Evolutionary conservation across 1,284 basidiomycete species (phyloP), one percentile per base, ranked within the genome.

Genomic region (Pseudozyma sp.): DNA sequence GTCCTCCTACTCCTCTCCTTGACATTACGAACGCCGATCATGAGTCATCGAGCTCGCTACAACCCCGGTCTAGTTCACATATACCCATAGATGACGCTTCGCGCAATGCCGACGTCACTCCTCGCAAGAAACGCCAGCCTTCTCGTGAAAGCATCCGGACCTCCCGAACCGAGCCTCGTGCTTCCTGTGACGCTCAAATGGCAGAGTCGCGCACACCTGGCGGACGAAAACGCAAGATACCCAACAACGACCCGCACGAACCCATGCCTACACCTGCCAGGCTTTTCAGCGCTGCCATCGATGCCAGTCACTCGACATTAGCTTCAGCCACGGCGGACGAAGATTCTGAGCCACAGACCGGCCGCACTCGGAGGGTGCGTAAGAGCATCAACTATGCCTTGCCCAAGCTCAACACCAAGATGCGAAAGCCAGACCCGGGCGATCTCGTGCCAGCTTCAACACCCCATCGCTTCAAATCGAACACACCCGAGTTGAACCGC

Each of bases 321-420:
- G 13, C 33, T 13, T 7, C 34, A 6, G 47, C 46, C 3, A 1
- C 29, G 1, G 46, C 16, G 7, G 55, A 67, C 8, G 40, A 24
- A 10, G 65, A 66, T 2, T 5, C n/a, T 13, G 64, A 64, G 4
- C 50, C 61, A 4, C 60, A 65, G 24, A 68, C 70, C 5, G 70
- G 65, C 1, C 63, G 72, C 7, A 55, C 71, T 1, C 49, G 78
- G 13, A 71, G 81, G 19, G 53, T 75, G 30, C 79, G 81, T 44
- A 79, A 78, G 55, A 81, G 78, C 58, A 66, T 84, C 65, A 84
- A 84, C 54, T 84, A 84, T 45, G 78, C 81, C 3, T 53, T 84
- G 30, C 82, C 82, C 3, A 84, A 84, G 48, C 77, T 84, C 50
- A 84, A 84, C 60, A 84, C 82, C 40, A 84, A 84, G 77, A 84